Evolutionary conservation across 768 basidiomycete species (phyloP).

Genomic region (Arthromyces matolae): DNA sequence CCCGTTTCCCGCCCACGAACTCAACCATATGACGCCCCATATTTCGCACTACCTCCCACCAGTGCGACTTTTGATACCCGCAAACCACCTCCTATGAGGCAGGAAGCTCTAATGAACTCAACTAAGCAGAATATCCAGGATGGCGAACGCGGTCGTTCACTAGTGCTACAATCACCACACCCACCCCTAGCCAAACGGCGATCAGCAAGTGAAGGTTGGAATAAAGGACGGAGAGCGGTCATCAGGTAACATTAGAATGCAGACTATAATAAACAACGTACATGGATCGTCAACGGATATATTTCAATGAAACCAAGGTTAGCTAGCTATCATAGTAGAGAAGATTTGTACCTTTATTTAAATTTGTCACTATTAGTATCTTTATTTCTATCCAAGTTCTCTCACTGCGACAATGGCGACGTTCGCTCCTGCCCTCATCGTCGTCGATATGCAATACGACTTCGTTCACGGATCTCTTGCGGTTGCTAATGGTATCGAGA

Average conservation of each 20-base stretch:
- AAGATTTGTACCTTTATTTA: background rate
- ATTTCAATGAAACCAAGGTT: background rate
- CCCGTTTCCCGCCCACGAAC: conserved; percentile 33
- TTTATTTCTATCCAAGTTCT: background rate
- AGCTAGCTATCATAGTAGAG: background rate
- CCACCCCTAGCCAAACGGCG: conserved; percentile 24
- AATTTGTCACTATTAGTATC: background rate
- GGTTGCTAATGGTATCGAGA: conserved; percentile 54
- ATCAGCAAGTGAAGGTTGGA: conserved; percentile 31
- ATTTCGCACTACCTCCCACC: conserved; percentile 40
- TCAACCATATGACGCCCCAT: conserved; percentile 41
- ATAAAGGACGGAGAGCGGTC: conserved; percentile 13
- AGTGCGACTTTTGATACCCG: conserved; percentile 21
- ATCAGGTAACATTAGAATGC: background rate
- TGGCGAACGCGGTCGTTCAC: conserved; percentile 8
- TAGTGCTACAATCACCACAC: background rate
- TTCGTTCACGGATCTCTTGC: conserved; percentile 76
- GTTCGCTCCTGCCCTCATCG: conserved; percentile 53
- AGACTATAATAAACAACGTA: background rate
- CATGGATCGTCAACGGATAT: no score
- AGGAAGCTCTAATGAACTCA: conserved; percentile 18
- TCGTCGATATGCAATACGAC: conserved; percentile 83
- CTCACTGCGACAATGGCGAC: conserved; percentile 10
- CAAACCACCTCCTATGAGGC: conserved; percentile 24
- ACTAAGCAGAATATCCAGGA: conserved; percentile 5